Evolutionary conservation across 2,329 filamentous ascomycete species (phyloP), one percentile per base, ranked within the genome.

Genomic region (Zelopaecilomyces penicillatus): DNA sequence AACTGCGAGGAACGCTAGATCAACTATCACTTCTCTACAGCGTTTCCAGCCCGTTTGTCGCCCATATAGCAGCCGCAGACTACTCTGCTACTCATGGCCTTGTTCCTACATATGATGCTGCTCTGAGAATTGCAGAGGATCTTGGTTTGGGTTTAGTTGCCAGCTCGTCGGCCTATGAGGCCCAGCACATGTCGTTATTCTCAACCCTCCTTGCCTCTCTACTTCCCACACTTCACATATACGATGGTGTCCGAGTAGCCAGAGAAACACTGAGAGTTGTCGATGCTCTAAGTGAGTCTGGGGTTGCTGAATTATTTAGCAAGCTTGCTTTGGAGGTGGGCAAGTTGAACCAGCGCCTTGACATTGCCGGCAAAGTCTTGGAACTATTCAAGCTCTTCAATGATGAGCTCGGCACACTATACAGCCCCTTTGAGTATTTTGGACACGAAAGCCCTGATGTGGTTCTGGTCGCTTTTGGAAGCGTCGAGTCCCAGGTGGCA

Each of bases 131-230:
- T 40, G 85, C 88, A 6, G 93, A 97, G 64, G 93, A 97, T 54
- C 77, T 97, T 10, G 91, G 93, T 11, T 73, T 97, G 29, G 90
- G 83, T 39, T 75, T 98, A 36, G 80, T 98, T 39, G 79, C 86
- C 52, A 95, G 88, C 63, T 80, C 81, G 43, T 95, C 89, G 30
- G 82, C 86, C 30, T 90, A 94, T 55, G 93, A 98, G 70, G 77
- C 85, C 40, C 93, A 98, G 73, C 93, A 98, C 69, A 95, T 95
- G 85, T 79, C 89, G 6, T 69, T 95, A n/a, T 83, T 95, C 56
- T 80, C 89, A 1, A 95, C 88, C 4, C 69, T 95, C 27, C 71
- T 95, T 49, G 85, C 89, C 19, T 82, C 78, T 38, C 69, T 93
- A 10, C 63, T 91, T 29, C 89, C 89, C n/a, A 87, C 85, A 0